phyloP scores from a whole-genome alignment of 441 rosid species.

The Euphorbia schlechtendalii region DNA sequence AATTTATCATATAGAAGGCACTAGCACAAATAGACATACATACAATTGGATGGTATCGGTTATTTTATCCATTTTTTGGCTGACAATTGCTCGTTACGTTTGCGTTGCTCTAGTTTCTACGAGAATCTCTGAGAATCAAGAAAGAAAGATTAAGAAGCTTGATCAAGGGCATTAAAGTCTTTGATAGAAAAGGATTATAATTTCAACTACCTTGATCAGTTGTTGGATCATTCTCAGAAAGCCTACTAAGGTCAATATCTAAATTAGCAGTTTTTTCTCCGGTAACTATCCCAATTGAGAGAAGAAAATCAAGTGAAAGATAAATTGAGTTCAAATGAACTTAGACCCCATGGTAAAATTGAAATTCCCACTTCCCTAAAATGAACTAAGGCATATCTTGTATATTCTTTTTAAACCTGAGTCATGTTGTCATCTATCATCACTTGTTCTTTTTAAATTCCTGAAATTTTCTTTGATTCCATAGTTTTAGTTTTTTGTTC shows the following conservation, averaged over 20 bases:
- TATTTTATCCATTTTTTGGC: conserved; percentile 48
- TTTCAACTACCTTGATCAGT: too few species aligned
- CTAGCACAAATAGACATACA: conserved; percentile 27
- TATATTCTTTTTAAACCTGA: conserved; percentile 4
- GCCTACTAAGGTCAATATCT: too few species aligned
- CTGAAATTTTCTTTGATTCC: not conserved
- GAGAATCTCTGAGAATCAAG: conserved; percentile 58
- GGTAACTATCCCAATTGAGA: too few species aligned
- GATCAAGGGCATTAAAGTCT: too few species aligned
- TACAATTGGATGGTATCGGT: conserved; percentile 65
- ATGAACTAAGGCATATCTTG: not conserved
- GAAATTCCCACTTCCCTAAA: too few species aligned
- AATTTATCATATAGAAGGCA: not conserved
- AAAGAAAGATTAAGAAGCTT: too few species aligned
- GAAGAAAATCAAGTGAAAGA: too few species aligned
- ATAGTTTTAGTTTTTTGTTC: not conserved
- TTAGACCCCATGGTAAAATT: too few species aligned
- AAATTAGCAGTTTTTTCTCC: too few species aligned
- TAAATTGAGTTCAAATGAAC: too few species aligned
- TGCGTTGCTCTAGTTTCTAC: conserved; percentile 78
- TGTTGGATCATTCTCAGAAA: too few species aligned
- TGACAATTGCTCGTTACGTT: conserved; percentile 37
- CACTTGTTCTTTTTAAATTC: not conserved
- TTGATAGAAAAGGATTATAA: too few species aligned
- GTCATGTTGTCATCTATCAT: not conserved